Evolutionary conservation across 768 basidiomycete genomes (phyloP).

Genomic region (Pleurotus pulmonarius): DNA sequence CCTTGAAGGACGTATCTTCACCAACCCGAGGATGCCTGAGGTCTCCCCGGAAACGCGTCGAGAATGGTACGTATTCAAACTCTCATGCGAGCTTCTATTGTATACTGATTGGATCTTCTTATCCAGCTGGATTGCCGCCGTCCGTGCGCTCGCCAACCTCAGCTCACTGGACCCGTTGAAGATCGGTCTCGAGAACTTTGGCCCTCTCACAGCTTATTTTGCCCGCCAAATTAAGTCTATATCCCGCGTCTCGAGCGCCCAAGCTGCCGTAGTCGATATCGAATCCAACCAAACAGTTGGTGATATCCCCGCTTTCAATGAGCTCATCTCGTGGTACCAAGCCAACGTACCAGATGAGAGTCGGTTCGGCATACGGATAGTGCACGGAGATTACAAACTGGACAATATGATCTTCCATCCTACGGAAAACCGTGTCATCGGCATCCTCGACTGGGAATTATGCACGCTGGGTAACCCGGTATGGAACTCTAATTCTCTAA

Average conservation of each 20-base stretch:
- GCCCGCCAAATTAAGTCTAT: slow-evolving; percentile 92
- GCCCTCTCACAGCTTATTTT: slow-evolving; percentile 78
- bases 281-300: slow-evolving; percentile 61
- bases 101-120: too few species aligned
- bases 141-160: slow-evolving; percentile 67
- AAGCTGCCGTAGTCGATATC: slow-evolving; percentile 64
- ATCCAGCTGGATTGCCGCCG: slow-evolving; percentile 75
- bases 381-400: slow-evolving; percentile 98
- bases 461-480: slow-evolving; percentile 93
- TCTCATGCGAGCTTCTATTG: too few species aligned
- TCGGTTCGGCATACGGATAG: slow-evolving; percentile 75
- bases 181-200: slow-evolving; percentile 70
- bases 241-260: slow-evolving; percentile 74
- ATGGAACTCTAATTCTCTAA: background rate
- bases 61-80: slow-evolving; percentile 54
- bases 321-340: slow-evolving; percentile 75
- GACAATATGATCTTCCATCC: slow-evolving; percentile 96
- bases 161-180: slow-evolving; percentile 58
- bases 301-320: slow-evolving; percentile 70
- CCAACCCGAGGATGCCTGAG: slow-evolving; percentile 75
- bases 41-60: slow-evolving; percentile 56
- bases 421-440: slow-evolving; percentile 87
- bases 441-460: slow-evolving; percentile 96
- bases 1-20: slow-evolving; percentile 90
- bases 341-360: slow-evolving; percentile 72